phyloP scores from a whole-genome alignment of 495 filamentous ascomycete genomes.

The Hapsidospora chrysogenum region DNA sequence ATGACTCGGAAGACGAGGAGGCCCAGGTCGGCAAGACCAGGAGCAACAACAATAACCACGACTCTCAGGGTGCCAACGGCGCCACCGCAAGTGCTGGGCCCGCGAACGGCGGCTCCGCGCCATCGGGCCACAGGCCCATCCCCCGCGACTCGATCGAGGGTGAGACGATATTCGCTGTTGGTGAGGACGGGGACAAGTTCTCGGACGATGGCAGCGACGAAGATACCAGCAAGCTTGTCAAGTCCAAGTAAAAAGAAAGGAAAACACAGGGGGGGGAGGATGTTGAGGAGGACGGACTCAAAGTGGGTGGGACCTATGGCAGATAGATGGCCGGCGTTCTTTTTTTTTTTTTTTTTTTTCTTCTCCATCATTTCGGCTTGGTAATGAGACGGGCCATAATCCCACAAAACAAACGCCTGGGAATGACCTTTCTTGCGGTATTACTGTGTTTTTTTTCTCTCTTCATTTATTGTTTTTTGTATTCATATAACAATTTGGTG shows the following conservation, averaged over 20 bases:
- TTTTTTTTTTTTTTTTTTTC: no score
- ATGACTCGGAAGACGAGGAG: conserved; percentile 51
- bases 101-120: conserved; percentile 23
- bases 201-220: conserved; percentile 43
- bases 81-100: conserved; percentile 9
- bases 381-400: no score
- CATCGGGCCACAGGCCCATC: conserved; percentile 17
- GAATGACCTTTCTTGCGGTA: no score
- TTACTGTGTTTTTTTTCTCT: no score
- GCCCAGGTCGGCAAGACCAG: conserved; percentile 21
- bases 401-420: no score
- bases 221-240: conserved; percentile 46
- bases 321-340: no score
- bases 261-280: no score
- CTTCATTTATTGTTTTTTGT: no score
- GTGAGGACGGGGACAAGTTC: conserved; percentile 62
- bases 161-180: conserved; percentile 88
- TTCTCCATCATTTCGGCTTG: no score
- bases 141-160: conserved; percentile 66
- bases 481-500: no score
- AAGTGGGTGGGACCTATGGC: no score
- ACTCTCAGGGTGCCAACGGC: not conserved
- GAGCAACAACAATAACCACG: conserved; percentile 6
- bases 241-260: not conserved
- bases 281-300: no score